Evolutionary conservation across 768 basidiomycete species (phyloP), one percentile per base, ranked within the genome.

Genomic region (Termitomyces heimii): DNA sequence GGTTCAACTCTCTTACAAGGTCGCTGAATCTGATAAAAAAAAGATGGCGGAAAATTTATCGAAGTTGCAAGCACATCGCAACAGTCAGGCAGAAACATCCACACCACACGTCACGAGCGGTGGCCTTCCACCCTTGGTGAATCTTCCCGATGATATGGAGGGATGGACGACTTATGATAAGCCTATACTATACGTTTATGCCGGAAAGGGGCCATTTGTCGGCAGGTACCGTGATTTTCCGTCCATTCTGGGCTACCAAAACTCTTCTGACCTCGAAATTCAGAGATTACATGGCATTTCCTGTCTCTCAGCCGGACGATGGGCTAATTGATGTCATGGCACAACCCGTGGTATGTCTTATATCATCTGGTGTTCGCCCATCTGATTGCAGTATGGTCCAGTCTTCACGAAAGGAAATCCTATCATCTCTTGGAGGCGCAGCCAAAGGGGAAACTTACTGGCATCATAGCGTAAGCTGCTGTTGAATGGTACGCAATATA

Each of bases 281-380:
- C 58, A 87, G 87, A 18, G 86, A 88, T 56, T 76, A 88, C 37
- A 86, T 93, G 86, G 83, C 90, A 26, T 94, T 93, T 66, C 93
- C 91, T 0, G 85, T 90, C 4, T 89, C 89, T 22, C 67, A 86
- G 50, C 88, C 90, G 0, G 82, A 88, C 58, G 90, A 94, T 64
- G 90, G 91, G 0, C 68, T 85, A 31, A 84, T 94, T 53, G 92
- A 93, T 63, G 68, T 94, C 43, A 78, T 81, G 43, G 75, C 80
- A 39, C 85, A 92, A 75, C 79, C 82, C 54, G 61, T 76, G 56
- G 92, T 89, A 64, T 37, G 82, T 70, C 9, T 14, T 28, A 18
- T 39, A 39, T 3, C 14, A 18, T 39, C 4, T 28, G 54, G 28
- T 14, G 8, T 29, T 34, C 7, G 9, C 28, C 10, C 39, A 12